Percentiles rank a stretch among this genome's conserved stretches.
Conservation (phyloP, 176 grass and related monocot species). For the Eleusine coracana region DNA sequence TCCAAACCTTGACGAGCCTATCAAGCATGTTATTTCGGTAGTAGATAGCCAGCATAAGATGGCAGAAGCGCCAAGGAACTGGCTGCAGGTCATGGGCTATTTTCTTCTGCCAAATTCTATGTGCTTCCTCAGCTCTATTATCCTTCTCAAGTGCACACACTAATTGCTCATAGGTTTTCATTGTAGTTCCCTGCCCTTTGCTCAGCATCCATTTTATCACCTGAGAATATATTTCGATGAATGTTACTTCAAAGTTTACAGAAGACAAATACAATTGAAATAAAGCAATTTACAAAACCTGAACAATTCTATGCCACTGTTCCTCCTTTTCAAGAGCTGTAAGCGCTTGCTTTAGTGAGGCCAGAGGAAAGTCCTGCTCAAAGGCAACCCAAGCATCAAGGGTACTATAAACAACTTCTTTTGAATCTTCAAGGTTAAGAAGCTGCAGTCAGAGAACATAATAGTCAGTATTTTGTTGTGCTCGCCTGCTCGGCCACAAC, state of each 20-base stretch:
- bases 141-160: slow-evolving; percentile 88
- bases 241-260: slow-evolving; percentile 13
- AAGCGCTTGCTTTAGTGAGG: slow-evolving; percentile 70
- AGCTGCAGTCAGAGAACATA: slow-evolving; percentile 49
- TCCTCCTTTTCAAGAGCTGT: slow-evolving; percentile 78
- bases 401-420: slow-evolving; percentile 79
- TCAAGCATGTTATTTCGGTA: slow-evolving; percentile 90
- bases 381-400: slow-evolving; percentile 93
- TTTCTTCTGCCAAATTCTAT: slow-evolving; percentile 80
- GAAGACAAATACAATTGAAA: slow-evolving; percentile 38
- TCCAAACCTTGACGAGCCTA: slow-evolving; percentile 68
- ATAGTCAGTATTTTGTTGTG: slow-evolving; percentile 25
- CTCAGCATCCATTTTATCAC: slow-evolving; percentile 94
- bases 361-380: slow-evolving; percentile 73
- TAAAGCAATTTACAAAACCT: slow-evolving; percentile 47
- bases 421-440: slow-evolving; percentile 79
- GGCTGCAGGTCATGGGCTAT: slow-evolving; percentile 71
- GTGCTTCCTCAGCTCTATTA: slow-evolving; percentile 92
- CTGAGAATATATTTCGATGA: slow-evolving; percentile 35
- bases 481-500: not conserved
- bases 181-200: slow-evolving; percentile 94
- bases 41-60: slow-evolving; percentile 82
- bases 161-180: slow-evolving; percentile 81
- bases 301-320: slow-evolving; percentile 93
- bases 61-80: slow-evolving; percentile 83